Conservation (phyloP, 495 filamentous ascomycete species). For the Glutinoglossum americanum region DNA sequence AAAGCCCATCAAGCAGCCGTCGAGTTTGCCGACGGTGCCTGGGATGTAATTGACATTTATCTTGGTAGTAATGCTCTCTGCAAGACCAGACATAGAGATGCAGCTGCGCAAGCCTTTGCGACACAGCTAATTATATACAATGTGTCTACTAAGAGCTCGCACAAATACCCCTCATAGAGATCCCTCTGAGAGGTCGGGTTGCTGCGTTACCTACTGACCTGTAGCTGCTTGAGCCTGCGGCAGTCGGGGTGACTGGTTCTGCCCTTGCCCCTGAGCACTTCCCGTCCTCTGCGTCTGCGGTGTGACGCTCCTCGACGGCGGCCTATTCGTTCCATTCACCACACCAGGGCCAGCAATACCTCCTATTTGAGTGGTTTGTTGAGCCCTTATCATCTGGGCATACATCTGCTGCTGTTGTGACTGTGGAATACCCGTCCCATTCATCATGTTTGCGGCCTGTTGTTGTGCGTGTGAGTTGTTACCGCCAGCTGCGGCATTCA, state of each 20-base stretch:
- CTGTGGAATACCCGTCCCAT: conserved; percentile 19
- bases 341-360: not conserved
- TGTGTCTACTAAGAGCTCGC: not conserved
- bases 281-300: conserved; percentile 4
- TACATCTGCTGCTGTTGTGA: conserved; percentile 29
- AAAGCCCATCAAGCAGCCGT: not conserved
- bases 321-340: conserved; percentile 4
- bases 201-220: conserved; percentile 5
- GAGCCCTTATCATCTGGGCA: conserved; percentile 49
- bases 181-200: not conserved
- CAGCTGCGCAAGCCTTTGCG: not conserved
- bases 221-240: conserved; percentile 5
- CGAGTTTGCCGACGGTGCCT: not conserved
- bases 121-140: conserved; percentile 1
- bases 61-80: not conserved
- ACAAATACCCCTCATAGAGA: not conserved
- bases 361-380: conserved; percentile 22
- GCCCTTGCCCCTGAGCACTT: conserved; percentile 1
- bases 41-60: not conserved
- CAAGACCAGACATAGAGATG: not conserved
- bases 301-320: conserved; percentile 4
- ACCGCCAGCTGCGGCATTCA: conserved; percentile 42
- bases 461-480: conserved; percentile 5
- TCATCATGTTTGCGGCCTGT: conserved; percentile 15
- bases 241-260: conserved; percentile 3